phyloP scores from a whole-genome alignment of 805 yeast genomes.

The Metschnikowia sp. region DNA sequence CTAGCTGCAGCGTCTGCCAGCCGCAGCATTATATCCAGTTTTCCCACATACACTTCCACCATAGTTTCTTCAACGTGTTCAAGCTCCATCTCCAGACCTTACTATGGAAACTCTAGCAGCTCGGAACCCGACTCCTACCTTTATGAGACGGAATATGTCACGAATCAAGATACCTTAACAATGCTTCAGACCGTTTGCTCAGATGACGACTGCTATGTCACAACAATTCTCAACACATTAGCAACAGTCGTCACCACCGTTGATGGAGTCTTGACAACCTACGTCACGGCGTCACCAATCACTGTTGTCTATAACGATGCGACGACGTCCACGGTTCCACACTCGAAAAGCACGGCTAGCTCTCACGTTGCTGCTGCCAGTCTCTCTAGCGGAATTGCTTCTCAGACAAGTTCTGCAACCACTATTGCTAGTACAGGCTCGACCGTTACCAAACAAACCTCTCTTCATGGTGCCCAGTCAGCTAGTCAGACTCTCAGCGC shows the following conservation, averaged over 20 bases:
- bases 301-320: conserved; percentile 7
- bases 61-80: conserved; percentile 15
- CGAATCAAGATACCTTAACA: conserved; percentile 14
- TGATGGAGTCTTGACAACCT: conserved; percentile 38
- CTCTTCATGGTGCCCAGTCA: not conserved
- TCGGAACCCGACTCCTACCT: conserved; percentile 5
- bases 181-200: conserved; percentile 30
- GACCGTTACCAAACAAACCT: too few species aligned
- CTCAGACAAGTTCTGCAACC: not conserved
- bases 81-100: conserved; percentile 3
- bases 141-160: conserved; percentile 14
- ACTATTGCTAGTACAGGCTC: not conserved
- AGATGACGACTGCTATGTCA: conserved; percentile 26
- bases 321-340: conserved; percentile 1
- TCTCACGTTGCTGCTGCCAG: not conserved
- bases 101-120: conserved; percentile 12
- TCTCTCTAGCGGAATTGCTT: not conserved
- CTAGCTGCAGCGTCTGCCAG: conserved; percentile 8
- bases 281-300: conserved; percentile 31
- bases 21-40: conserved; percentile 7
- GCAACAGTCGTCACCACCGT: conserved; percentile 37
- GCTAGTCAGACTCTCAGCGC: not conserved
- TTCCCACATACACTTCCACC: conserved; percentile 17
- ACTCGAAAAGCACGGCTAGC: not conserved
- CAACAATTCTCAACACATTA: conserved; percentile 30